Base-by-base conservation (phyloP, 305 asterid species). In the Nicotiana rustica region DNA sequence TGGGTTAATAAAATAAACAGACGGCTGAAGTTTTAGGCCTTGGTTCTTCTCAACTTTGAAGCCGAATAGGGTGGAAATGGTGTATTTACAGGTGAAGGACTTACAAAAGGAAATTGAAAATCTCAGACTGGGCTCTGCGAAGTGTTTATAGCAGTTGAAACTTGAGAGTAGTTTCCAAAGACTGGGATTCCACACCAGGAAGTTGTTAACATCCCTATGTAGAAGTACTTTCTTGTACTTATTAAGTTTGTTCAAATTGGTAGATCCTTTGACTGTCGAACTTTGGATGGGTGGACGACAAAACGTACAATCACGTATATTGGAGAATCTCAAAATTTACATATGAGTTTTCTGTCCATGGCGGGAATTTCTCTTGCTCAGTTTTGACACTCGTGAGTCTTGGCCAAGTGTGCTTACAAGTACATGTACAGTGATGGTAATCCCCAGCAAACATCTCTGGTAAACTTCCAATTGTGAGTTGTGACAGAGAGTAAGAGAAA, bases 31-130 rank as follows among this genome's bases (percentile, higher is more conserved):
- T 29, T 52, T 29, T 29, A 52, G 29, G 47, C 65, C 47, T 73
- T 52, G 80, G 65, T 75, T 29, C 65, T 75, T n/a, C 44, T 75
- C 64, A 52, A 38, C 17, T 52, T 14, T 75, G 25, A 59, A 59
- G 65, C 10, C 4, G 65, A 59, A 17, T 59, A 59, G 65, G 25
- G 25, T n/a, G 65, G 10, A 17, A 59, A 59, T n/a, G 65, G 18
- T 59, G 65, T n/a, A n/a, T 6, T 59, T 17, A 59, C 65, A 59
- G 25, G 25, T 3, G 4, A n/a, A 59, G 29, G 25, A n/a, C 18
- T 59, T 18, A 59, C 65, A n/a, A n/a, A 59, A n/a, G 25, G 65
- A 56, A 56, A 17, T 15, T 56, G 29, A n/a, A 59, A 17, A 59
- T 59, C 65, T 17, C 21, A 17, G 21, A 59, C 29, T 59, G 65